Percentiles rank a stretch among this genome's conserved stretches.
phyloP scores from a whole-genome alignment of 495 filamentous ascomycete species.

The Cryomyces minteri region DNA sequence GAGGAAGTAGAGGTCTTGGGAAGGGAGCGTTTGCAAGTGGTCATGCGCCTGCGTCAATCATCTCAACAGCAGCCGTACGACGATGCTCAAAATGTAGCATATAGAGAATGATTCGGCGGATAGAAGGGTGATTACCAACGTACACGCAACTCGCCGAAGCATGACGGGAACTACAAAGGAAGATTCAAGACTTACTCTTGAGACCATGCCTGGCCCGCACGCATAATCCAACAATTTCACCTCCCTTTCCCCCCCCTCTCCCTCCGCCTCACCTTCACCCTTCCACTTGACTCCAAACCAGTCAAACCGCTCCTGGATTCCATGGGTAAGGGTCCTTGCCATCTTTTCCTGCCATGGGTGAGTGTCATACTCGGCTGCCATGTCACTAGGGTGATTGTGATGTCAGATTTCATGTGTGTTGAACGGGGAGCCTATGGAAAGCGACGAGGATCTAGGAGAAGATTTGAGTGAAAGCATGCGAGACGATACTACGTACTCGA shows the following conservation, averaged over 20 bases:
- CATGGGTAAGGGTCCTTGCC: slow-evolving; percentile 21
- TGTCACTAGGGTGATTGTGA: slow-evolving; percentile 15
- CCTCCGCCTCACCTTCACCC: slow-evolving; percentile 5
- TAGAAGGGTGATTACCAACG: too few species aligned
- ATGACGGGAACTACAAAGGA: too few species aligned
- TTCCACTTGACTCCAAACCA: slow-evolving; percentile 47
- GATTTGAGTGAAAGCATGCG: neutral
- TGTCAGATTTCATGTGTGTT: neutral
- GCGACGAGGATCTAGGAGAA: neutral
- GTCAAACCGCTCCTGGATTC: slow-evolving; percentile 30
- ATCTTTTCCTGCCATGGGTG: slow-evolving; percentile 22
- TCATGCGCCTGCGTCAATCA: too few species aligned
- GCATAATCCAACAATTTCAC: slow-evolving; percentile 57
- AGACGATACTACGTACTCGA: slow-evolving; percentile 26
- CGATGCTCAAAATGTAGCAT: too few species aligned
- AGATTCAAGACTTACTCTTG: slow-evolving; percentile 20
- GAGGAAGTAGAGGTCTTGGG: slow-evolving; percentile 7
- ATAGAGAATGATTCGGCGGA: too few species aligned
- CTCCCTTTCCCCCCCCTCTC: slow-evolving; percentile 19
- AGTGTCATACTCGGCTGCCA: slow-evolving; percentile 26
- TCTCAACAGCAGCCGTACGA: too few species aligned
- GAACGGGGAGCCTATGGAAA: too few species aligned
- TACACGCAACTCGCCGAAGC: slow-evolving; percentile 1
- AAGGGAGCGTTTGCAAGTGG: neutral
- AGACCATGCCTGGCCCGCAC: slow-evolving; percentile 49